Evolutionary conservation across 139 green algal genomes (phyloP), one percentile per base, ranked within the genome.

Genomic region (Yamagishiella unicocca): DNA sequence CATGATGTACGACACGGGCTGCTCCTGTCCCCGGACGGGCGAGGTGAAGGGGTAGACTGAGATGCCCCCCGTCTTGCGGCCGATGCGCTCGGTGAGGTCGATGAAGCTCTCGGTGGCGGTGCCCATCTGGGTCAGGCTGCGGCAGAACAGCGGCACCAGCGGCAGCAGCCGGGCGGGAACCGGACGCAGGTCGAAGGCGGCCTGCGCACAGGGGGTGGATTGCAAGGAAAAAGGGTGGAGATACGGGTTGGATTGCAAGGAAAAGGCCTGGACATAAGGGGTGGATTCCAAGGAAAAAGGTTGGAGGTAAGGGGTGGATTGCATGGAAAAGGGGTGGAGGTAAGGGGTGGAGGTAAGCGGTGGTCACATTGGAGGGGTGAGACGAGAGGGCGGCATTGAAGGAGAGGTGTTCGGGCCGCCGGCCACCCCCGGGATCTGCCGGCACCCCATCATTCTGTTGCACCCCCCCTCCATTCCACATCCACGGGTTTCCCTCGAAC

Each of bases 141-240:
- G 89, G 95, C 96, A 99, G 95, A 99, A 99, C 24, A 99, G 95
- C 5, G 98, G 97, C 54, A 99, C 90, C 73, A 99, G 96, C 31
- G 97, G 97, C 88, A 99, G 92, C 67, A 99, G 95, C 55, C 90
- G 14, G 29, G 82, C 67, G 14, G 98, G 96, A 58, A 99, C 77
- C 2, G 84, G 68, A 0, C 87, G 78, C 88, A 95, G 89, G 87
- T 94, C 92, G 76, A 95, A 79, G 17, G 73, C 90, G 7, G 77
- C 89, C 90, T 91, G 88, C 7, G 40, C 4, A 25, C 4, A 29
- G 42, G 67, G 62, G 35, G 37, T 8, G 67, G 35, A 31, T 7
- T 10, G 67, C 35, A 21, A 14, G 67, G 35, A 21, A n/a, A n/a
- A n/a, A n/a, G n/a, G n/a, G n/a, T n/a, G n/a, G n/a, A n/a, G n/a